Evolutionary conservation across 2,329 filamentous ascomycete species (phyloP).

Genomic region (Shiraia bambusicola): DNA sequence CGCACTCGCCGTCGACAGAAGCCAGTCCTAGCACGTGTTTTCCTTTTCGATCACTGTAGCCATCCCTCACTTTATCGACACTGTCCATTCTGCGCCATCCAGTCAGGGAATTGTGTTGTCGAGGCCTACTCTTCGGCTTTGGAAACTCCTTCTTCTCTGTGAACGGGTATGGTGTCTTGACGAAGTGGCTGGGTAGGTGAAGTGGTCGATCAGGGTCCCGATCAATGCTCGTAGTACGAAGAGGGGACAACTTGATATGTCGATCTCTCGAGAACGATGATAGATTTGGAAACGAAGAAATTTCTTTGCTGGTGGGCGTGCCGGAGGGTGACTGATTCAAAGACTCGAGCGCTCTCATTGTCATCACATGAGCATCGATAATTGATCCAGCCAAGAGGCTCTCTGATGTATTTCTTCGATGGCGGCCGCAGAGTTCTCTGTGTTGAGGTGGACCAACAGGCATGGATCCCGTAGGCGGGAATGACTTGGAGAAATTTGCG

Average conservation of each 20-base stretch:
- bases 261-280: conserved; percentile 20
- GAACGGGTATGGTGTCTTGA: conserved; percentile 33
- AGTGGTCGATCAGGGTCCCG: conserved; percentile 18
- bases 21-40: conserved; percentile 26
- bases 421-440: conserved; percentile 7
- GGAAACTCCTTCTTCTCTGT: conserved; percentile 30
- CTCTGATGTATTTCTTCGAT: conserved; percentile 27
- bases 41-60: conserved; percentile 20
- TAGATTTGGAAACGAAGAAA: conserved; percentile 12
- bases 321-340: conserved; percentile 14
- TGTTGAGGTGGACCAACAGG: background rate
- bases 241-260: conserved; percentile 20
- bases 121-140: conserved; percentile 20
- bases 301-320: conserved; percentile 8
- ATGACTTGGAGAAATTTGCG: conserved; percentile 6
- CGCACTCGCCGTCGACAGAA: conserved; percentile 11
- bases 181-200: conserved; percentile 26
- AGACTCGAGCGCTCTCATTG: conserved; percentile 31
- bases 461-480: conserved; percentile 1
- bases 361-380: conserved; percentile 32
- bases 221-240: conserved; percentile 9
- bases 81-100: conserved; percentile 8
- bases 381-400: conserved; percentile 31
- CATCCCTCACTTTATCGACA: conserved; percentile 1
- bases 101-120: conserved; percentile 3